Evolutionary conservation across 331 rosid species (phyloP), one percentile per base, ranked within the genome.

Genomic region (Acacia pycnantha): DNA sequence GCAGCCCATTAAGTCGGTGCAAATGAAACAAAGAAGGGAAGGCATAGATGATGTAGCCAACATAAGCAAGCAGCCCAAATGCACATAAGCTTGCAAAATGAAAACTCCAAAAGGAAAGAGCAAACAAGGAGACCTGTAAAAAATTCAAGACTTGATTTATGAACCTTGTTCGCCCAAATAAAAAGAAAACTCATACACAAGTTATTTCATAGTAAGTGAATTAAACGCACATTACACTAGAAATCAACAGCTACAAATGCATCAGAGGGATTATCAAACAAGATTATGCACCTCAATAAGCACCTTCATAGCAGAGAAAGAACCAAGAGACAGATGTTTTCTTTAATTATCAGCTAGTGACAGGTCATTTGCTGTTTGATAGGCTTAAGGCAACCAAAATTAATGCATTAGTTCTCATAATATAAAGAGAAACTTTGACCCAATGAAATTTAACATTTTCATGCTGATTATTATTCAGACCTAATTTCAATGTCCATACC

Each of bases 51-150:
- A 92, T 76, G 85, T 92, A 96, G 77, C 99, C 99, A 48, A 96
- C 99, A 51, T 90, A 96, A 66, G 91, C 99, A 84, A 96, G 99
- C 79, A 96, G 87, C 81, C 92, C 97, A 85, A 96, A 96, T 81
- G 99, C 98, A 73, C 99, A 94, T 84, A 96, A 75, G 79, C 99
- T 96, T 82, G 98, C 97, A 76, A 96, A 96, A 87, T 96, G 94
- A 77, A 92, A 94, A 89, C 99, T 96, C 99, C 99, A 96, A 82
- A 94, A 94, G 68, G 97, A 94, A 72, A 96, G 94, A 43, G 90
- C 99, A 81, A 96, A 79, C 91, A 96, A 85, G 84, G 98, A 92
- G 59, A 94, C 97, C 99, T 96, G 97, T 22, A 80, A 82, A 77
- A 86, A 73, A 78, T 50, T 77, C 27, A 69, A 56, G 16, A 77